Percentiles rank a stretch among this genome's conserved stretches.
phyloP scores from a whole-genome alignment of 352 stramenopile species.

The Phytopythium mirpurense region DNA sequence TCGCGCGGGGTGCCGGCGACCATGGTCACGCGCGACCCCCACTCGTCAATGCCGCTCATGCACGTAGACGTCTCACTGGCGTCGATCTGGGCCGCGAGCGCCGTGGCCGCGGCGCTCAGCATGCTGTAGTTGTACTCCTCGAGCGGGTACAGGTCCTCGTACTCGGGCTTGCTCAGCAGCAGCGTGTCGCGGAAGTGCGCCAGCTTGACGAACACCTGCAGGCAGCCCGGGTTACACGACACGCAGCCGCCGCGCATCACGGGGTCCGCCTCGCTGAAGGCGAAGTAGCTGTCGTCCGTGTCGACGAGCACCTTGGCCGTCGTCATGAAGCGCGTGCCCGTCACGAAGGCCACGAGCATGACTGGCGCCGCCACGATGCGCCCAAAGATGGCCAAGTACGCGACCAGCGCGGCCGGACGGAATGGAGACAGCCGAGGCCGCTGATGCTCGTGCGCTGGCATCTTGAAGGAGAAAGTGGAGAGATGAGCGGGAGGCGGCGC shows the following conservation, averaged over 20 bases:
- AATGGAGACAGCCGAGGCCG: not conserved
- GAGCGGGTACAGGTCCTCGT: slow-evolving; percentile 18
- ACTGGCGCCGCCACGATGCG: slow-evolving; percentile 19
- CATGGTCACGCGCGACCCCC: slow-evolving; percentile 17
- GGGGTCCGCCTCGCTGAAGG: slow-evolving; percentile 21
- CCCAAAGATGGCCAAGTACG: slow-evolving; percentile 12
- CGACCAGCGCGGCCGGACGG: not conserved
- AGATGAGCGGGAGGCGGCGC: too few species aligned
- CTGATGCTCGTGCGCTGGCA: not conserved
- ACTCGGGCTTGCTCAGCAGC: slow-evolving; percentile 21
- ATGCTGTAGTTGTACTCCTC: slow-evolving; percentile 17
- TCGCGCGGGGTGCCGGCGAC: slow-evolving; percentile 12
- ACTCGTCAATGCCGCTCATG: slow-evolving; percentile 19
- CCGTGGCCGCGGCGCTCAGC: slow-evolving; percentile 9
- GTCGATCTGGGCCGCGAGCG: slow-evolving; percentile 12
- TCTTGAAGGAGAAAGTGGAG: too few species aligned
- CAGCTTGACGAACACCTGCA: slow-evolving; percentile 13
- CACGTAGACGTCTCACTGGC: slow-evolving; percentile 17
- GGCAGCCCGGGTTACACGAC: slow-evolving; percentile 13
- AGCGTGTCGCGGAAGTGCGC: slow-evolving; percentile 10
- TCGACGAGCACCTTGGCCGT: slow-evolving; percentile 23
- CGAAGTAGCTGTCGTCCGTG: slow-evolving; percentile 28
- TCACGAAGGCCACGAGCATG: slow-evolving; percentile 14
- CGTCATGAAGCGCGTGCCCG: slow-evolving; percentile 14
- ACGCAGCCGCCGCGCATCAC: slow-evolving; percentile 20